Evolutionary conservation across 23 red algal genomes (phyloP), one percentile per base, ranked within the genome.

Genomic region (Gracilaria gracilis): DNA sequence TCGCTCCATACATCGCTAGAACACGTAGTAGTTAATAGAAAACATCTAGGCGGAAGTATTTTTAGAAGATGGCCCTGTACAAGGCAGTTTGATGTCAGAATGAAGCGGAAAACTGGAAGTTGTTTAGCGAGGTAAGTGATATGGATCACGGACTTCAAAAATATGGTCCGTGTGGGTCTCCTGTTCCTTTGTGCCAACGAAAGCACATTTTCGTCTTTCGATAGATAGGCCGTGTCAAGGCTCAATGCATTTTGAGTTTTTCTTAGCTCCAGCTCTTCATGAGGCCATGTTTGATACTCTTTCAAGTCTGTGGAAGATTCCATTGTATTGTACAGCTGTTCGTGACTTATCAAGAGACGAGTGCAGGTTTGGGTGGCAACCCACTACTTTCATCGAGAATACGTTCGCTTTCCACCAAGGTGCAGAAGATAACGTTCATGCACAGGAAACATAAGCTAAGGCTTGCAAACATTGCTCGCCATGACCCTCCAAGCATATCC

Each of bases 391-490:
- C 72, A 20, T 77, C 72, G 0, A 77, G 72, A 25, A 51, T 17
- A 4, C 72, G 72, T 31, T 77, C 72, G 72, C 72, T 28, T 77
- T 77, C 72, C 38, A 77, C 72, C 9, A 77, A 77, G 25, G 72
- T 28, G 23, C 72, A 77, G 27, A 77, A 77, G 3, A 77, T 34
- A 50, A 77, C 1, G 25, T 23, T 77, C 24, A 50, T 77, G 42
- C 21, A 77, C 11, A 77, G 31, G 25, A 51, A 77, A 50, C 72
- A 46, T 35, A 77, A 15, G 46, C 72, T 77, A 25, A 77, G 46
- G 36, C 72, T 77, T 27, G 69, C 78, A 57, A 92, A 92, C 44
- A 83, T 84, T 42, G 67, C 42, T 8, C 89, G 39, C 89, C 89
- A 92, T 0, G 89, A 92, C 0, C 79, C 79, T 9, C 69, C 79